Evolutionary conservation across 2,329 filamentous ascomycete genomes (phyloP).

Genomic region (Fusarium bactridioides): DNA sequence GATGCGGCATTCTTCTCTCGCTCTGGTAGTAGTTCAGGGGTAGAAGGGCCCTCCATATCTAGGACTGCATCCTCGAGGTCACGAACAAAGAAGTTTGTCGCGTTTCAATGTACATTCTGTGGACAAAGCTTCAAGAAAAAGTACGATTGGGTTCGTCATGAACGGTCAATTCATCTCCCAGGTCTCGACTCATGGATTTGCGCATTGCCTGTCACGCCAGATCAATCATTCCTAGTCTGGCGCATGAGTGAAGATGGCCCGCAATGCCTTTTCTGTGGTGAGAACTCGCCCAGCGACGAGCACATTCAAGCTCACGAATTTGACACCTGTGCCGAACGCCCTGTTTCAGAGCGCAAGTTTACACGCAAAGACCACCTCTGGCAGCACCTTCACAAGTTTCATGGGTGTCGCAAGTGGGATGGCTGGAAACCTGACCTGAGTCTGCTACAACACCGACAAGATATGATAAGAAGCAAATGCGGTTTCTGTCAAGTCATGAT

Average conservation of each 20-base stretch:
- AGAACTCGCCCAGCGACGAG: constrained; percentile 43
- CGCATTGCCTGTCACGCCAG: constrained; percentile 47
- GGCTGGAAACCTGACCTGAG: constrained; percentile 57
- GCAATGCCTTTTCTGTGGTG: constrained; percentile 52
- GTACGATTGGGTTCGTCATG: constrained; percentile 57
- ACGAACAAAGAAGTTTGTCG: constrained; percentile 21
- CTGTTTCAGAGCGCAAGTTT: constrained; percentile 52
- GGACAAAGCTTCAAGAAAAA: constrained; percentile 50
- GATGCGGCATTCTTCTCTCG: constrained; percentile 25
- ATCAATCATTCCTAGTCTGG: constrained; percentile 56
- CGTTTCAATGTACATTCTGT: constrained; percentile 51
- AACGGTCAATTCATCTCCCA: constrained; percentile 58
- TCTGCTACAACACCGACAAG: constrained; percentile 44
- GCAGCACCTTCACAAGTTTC: constrained; percentile 54
- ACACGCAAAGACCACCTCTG: constrained; percentile 53
- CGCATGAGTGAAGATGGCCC: constrained; percentile 55
- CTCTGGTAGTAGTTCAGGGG: constrained; percentile 35
- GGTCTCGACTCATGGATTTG: constrained; percentile 59
- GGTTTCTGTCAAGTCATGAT: constrained; percentile 42
- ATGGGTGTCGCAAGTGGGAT: constrained; percentile 54
- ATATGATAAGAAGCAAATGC: constrained; percentile 40
- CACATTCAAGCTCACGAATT: constrained; percentile 53
- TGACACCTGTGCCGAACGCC: constrained; percentile 58
- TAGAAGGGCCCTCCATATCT: constrained; percentile 20
- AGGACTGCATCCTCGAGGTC: constrained; percentile 23